Evolutionary conservation across 257 asterid species (phyloP), one percentile per base, ranked within the genome.

Genomic region (Solanum tarijense): DNA sequence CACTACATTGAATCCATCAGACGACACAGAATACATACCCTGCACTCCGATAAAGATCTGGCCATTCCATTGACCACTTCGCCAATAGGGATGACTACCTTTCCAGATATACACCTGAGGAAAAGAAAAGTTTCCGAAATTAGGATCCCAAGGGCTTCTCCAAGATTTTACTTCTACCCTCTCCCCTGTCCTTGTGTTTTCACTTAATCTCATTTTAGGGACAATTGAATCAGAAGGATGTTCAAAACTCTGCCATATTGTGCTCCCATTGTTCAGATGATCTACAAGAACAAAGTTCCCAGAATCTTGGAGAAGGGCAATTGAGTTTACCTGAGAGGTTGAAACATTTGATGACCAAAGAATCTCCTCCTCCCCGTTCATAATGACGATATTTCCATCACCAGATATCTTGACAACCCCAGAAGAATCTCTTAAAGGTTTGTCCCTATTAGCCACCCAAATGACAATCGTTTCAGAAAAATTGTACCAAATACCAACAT

Each of bases 41-140:
- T 88, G 94, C 1, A 94, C 92, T 0, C 95, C 96, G 12, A 90
- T 72, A 5, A 93, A 90, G 52, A 93, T 94, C 88, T 89, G 88
- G 10, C 94, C 95, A 87, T 94, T 94, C 96, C 96, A 94, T 11
- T 93, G 92, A 2, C 95, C 95, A 38, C 91, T 92, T 83, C 92
- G 76, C 92, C 92, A 91, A 71, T 87, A 86, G 6, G 87, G 86
- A 3, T 75, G 88, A 9, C 88, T 90, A 11, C 88, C 83, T 1
- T 88, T 39, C 91, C 90, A 83, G 12, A 38, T 86, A 65, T 34
- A 58, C 0, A 94, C 85, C 38, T 94, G 94, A 0, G 92, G 92
- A 86, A 92, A 18, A 13, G 92, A 87, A 88, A 91, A 94, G 69
- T 39, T 81, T 13, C 95, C 95, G 0, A 36, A 48, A 29, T 4